Evolutionary conservation across 306 rosid species (phyloP).

Genomic region (Prunus mongolica): DNA sequence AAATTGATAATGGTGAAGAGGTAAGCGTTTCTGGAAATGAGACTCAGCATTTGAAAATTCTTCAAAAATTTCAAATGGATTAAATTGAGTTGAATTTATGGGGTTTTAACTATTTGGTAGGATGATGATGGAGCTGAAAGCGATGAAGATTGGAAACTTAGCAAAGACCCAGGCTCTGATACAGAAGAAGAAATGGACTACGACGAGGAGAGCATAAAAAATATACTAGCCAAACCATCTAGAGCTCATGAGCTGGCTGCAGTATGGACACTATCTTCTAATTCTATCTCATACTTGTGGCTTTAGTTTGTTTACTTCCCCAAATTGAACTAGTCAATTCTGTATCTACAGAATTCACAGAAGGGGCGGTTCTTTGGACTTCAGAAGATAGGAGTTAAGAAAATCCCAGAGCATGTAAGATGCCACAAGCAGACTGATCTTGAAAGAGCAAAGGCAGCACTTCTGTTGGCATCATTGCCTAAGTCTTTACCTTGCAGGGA

Average conservation of each 20-base stretch:
- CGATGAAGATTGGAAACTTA: conserved; percentile 71
- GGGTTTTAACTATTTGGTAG: conserved; percentile 32
- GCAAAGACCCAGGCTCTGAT: conserved; percentile 55
- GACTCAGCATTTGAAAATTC: conserved; percentile 1
- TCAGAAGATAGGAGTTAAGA: conserved; percentile 79
- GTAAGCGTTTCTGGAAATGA: conserved; percentile 32
- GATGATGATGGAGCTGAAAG: conserved; percentile 51
- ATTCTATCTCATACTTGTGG: conserved; percentile 17
- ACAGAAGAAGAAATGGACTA: conserved; percentile 65
- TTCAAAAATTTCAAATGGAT: neutral
- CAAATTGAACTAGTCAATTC: conserved; percentile 15
- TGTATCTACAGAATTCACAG: conserved; percentile 57
- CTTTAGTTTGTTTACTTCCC: conserved; percentile 23
- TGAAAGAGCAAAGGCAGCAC: conserved; percentile 88
- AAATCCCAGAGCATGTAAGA: conserved; percentile 75
- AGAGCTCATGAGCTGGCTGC: conserved; percentile 63
- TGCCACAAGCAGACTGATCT: conserved; percentile 83
- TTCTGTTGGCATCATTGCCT: conserved; percentile 78
- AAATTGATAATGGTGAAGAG: conserved; percentile 55
- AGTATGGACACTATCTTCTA: conserved; percentile 45
- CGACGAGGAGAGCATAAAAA: conserved; percentile 54
- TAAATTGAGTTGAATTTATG: neutral
- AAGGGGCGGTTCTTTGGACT: conserved; percentile 80
- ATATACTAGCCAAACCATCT: conserved; percentile 33
- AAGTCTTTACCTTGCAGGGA: conserved; percentile 86